A percentile compares a stretch with the other conserved stretches of the same genome.
phyloP scores from a whole-genome alignment of 1,284 basidiomycete genomes.

The Fistulinella staudtii region DNA sequence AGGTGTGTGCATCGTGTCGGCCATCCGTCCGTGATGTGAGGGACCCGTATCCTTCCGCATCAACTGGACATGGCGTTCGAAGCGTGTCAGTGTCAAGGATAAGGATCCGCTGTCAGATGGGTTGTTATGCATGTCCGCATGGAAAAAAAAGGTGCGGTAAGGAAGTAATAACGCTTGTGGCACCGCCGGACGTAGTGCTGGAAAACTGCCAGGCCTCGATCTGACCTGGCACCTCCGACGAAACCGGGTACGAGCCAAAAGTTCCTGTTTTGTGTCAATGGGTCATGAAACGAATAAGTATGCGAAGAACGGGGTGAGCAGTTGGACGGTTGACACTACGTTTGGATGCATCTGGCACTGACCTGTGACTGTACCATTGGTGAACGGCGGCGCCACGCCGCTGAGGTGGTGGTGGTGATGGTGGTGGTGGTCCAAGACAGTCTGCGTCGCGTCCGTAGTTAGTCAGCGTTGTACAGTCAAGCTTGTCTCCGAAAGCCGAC shows the following conservation, averaged over 20 bases:
- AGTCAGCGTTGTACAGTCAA: no score
- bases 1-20: not conserved
- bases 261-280: constrained; percentile 9
- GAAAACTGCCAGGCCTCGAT: not conserved
- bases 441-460: no score
- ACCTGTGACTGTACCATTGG: no score
- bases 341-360: no score
- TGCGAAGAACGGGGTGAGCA: not conserved
- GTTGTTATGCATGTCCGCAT: constrained; percentile 8
- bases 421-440: not conserved
- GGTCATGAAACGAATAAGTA: not conserved
- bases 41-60: constrained; percentile 15
- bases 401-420: not conserved
- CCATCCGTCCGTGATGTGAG: not conserved
- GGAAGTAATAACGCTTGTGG: not conserved
- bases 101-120: constrained; percentile 12
- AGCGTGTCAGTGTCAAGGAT: constrained; percentile 8
- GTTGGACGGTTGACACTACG: no score
- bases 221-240: not conserved
- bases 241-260: constrained; percentile 7
- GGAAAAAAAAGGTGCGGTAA: not conserved
- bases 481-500: not conserved
- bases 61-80: not conserved
- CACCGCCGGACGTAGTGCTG: not conserved
- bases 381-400: no score